Percentiles rank a stretch among this genome's conserved stretches.
These are phyloP conservation scores for Omphalotus olearius DNA, from an alignment of 1,284 basidiomycete genomes.

Conservation along the genomic window DNA sequence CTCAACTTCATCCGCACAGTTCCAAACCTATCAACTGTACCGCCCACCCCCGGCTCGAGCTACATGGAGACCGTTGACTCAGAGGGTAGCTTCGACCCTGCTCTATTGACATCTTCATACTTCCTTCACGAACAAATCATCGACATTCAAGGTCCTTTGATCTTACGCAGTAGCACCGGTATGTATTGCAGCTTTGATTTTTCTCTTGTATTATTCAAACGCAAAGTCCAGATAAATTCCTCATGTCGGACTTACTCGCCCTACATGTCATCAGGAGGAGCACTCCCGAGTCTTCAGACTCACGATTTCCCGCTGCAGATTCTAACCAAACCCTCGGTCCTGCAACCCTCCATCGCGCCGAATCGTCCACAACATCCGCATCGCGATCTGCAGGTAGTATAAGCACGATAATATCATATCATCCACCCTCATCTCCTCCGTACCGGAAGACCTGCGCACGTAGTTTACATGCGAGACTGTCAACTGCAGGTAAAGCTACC, in stretches of 20 bases:
- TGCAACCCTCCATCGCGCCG: not conserved
- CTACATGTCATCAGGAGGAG: slow-evolving; percentile 42
- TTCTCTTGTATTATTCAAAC: slow-evolving; percentile 16
- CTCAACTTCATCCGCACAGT: slow-evolving; percentile 42
- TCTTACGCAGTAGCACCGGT: slow-evolving; percentile 23
- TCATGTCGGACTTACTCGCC: slow-evolving; percentile 44
- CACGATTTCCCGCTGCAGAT: not conserved
- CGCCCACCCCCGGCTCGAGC: slow-evolving; percentile 21
- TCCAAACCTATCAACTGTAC: slow-evolving; percentile 22
- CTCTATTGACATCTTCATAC: slow-evolving; percentile 13
- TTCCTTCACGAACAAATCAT: slow-evolving; percentile 28
- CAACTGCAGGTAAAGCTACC: slow-evolving; percentile 30
- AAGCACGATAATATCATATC: slow-evolving; percentile 47
- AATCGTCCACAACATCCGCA: not conserved
- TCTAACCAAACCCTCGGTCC: not conserved
- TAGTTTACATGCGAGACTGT: slow-evolving; percentile 35
- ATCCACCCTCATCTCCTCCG: slow-evolving; percentile 25
- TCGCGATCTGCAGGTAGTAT: slow-evolving; percentile 2
- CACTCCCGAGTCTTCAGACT: not conserved
- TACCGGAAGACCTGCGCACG: slow-evolving; percentile 30
- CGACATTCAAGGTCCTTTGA: slow-evolving; percentile 36
- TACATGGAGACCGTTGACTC: slow-evolving; percentile 11
- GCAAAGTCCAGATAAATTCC: slow-evolving; percentile 4
- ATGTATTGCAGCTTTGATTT: not conserved
- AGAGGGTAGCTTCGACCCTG: not conserved